Evolutionary conservation across 441 rosid species (phyloP), one percentile per base, ranked within the genome.

Genomic region (Sinapis alba): DNA sequence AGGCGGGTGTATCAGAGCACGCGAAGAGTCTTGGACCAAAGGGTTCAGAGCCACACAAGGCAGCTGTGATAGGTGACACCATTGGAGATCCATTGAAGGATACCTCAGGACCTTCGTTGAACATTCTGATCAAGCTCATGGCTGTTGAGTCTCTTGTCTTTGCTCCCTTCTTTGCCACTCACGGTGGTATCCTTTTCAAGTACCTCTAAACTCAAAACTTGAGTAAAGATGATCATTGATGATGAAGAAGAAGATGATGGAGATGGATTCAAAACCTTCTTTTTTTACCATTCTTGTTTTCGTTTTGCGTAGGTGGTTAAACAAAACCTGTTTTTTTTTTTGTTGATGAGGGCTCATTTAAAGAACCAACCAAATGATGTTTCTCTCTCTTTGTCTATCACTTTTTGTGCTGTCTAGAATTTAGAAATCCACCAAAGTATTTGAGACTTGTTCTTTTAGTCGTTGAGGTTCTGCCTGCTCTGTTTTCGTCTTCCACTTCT

Each of bases 41-140:
- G 68, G 92, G 94, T 9, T 89, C 90, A 57, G 92, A 87, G 51
- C 75, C 90, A 7, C 94, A 87, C 86, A 89, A 89, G 74, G 94
- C 92, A 7, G 90, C 94, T 66, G 89, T 89, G 16, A 87, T 89
- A 2, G 91, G 94, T 8, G 94, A 89, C 86, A 87, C 94, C 1
- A 86, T 89, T n/a, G 94, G 94, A 27, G 94, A 89, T 71, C 90
- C 94, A 4, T 83, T 89, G 63, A 87, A 89, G 83, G 92, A 89
- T 82, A 87, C 94, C 0, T 89, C 92, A 27, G 92, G 89, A 53
- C 92, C 94, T 45, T 87, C 92, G 1, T 89, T 85, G 71, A 89
- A 89, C 85, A 86, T 87, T 76, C 82, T 89, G 34, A 89, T 87
- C 82, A 87, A 89, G 86, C 90, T 89, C 76, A 85, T 86, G 94